Evolutionary conservation across 306 rosid genomes (phyloP), one percentile per base, ranked within the genome.

Genomic region (Fragaria ananassa): DNA sequence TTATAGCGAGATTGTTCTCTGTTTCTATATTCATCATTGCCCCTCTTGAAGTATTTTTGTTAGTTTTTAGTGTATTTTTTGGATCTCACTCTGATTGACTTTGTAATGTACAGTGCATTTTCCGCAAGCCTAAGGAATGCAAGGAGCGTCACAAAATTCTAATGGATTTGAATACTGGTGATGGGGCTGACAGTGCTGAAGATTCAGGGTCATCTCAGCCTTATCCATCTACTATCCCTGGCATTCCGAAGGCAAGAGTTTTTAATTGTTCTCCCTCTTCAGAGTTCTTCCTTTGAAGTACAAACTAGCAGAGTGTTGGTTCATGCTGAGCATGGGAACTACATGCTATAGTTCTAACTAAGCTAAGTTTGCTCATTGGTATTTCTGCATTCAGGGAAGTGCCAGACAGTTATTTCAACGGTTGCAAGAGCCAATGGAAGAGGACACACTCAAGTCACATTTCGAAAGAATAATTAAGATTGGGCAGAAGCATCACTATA

Each of bases 171-270:
- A 82, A 81, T 76, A 76, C 93, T 76, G 97, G 96, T 76, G 99
- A 96, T 85, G 98, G 99, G 74, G 98, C 94, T 35, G 99, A 96
- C 68, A 96, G 99, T 80, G 99, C 97, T 65, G 99, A 96, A 82
- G 98, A 96, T 84, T 96, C 99, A 29, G 99, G 98, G 74, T 91
- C 98, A 73, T 93, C 98, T 79, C 99, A 93, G 83, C 93, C 99
- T 74, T 96, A 96, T 88, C 96, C 98, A 19, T 96, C 96, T 79
- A 96, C 99, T 15, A 80, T 96, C 72, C 99, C 97, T 15, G 99
- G 99, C 70, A 96, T 96, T 83, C 99, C 99, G 6, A 91, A 96
- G 99, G 99, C 96, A 91, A 83, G 87, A 68, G 75, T 72, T 23
- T 42, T 66, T 45, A 47, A n/a, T 75, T 35, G 66, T 27, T 79